Conservation (phyloP, 148 eudicot genomes). For the Selenicereus undatus region DNA sequence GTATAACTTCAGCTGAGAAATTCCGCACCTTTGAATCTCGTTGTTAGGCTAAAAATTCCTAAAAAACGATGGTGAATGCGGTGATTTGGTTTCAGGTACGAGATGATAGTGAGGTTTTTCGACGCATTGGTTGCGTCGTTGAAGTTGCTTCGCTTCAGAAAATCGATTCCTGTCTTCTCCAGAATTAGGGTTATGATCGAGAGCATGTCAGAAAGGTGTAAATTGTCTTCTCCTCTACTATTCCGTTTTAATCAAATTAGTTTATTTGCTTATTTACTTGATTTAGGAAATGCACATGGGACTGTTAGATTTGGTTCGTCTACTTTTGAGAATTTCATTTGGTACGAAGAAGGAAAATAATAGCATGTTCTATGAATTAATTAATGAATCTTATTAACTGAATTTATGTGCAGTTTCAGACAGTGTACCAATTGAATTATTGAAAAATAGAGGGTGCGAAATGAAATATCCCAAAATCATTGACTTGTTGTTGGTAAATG, state of each 20-base stretch:
- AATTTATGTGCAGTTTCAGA: too few relatives aligned
- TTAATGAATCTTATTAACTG: too few relatives aligned
- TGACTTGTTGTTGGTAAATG: too few relatives aligned
- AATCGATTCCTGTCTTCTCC: conserved; percentile 44
- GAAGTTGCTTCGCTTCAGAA: conserved; percentile 62
- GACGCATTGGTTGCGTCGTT: conserved; percentile 65
- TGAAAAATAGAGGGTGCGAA: too few relatives aligned
- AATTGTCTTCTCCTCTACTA: not conserved
- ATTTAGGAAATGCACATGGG: not conserved
- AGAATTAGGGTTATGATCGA: conserved; percentile 62
- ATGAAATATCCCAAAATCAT: too few relatives aligned
- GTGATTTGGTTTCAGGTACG: conserved; percentile 42
- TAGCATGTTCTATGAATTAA: too few relatives aligned
- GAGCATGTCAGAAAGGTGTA: conserved; percentile 63
- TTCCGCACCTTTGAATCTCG: not conserved
- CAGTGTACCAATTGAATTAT: too few relatives aligned
- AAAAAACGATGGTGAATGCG: not conserved
- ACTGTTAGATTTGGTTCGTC: too few relatives aligned
- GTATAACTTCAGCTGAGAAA: not conserved
- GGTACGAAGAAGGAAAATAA: too few relatives aligned
- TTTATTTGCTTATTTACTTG: not conserved
- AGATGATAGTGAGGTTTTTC: conserved; percentile 50
- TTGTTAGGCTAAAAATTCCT: not conserved
- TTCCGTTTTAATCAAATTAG: too few relatives aligned
- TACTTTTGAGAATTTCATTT: too few relatives aligned